Conservation (phyloP, 345 rosid species). For the Syzygium aqueum region DNA sequence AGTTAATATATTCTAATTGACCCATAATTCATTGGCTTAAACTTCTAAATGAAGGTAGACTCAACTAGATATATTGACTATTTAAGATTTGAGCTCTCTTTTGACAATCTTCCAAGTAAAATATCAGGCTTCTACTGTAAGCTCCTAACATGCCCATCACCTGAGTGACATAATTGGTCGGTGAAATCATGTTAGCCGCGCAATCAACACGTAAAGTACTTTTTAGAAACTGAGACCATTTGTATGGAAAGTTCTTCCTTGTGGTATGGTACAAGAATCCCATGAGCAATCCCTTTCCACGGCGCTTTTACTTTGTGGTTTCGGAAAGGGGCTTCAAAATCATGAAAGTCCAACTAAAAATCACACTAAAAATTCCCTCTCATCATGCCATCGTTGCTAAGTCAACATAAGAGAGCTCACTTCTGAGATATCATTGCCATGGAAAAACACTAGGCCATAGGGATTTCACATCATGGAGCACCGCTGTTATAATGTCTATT, state of each 20-base stretch:
- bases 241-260: not conserved
- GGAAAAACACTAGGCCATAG: not conserved
- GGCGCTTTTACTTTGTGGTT: not conserved
- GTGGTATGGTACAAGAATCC: not conserved
- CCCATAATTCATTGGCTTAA: too few relatives aligned
- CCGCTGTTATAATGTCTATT: not conserved
- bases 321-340: conserved; percentile 6
- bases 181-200: not conserved
- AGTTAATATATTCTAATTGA: too few relatives aligned
- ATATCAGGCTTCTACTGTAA: too few relatives aligned
- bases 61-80: too few relatives aligned
- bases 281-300: not conserved
- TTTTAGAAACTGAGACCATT: not conserved
- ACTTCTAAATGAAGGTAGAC: too few relatives aligned
- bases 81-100: too few relatives aligned
- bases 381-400: not conserved
- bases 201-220: not conserved
- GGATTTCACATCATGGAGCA: not conserved
- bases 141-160: not conserved
- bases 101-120: too few relatives aligned
- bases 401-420: not conserved
- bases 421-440: not conserved
- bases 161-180: not conserved
- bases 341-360: conserved; percentile 1
- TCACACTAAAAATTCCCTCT: not conserved